Evolutionary conservation across 306 rosid genomes (phyloP), one percentile per base, ranked within the genome.

Genomic region (Dryas drummondii): DNA sequence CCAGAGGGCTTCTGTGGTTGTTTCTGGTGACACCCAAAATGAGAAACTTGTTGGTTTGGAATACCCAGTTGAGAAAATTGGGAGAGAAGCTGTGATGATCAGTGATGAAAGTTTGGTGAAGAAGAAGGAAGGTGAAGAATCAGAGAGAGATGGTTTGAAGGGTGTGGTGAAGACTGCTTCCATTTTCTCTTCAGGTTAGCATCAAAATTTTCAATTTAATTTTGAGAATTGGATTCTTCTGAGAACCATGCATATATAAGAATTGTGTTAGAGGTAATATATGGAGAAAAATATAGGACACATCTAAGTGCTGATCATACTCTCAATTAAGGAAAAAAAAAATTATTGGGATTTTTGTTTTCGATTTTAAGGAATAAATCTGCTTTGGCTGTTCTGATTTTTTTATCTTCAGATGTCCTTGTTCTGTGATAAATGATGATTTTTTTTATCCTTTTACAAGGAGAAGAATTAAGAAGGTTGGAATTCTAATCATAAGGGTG

Each of bases 1-100:
- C 74, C 98, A 83, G 83, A 91, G 78, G 58, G 88, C 96, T 75
- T 91, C 96, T 63, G 69, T 66, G 14, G 72, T 90, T 76, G 86
- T 94, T 77, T 90, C 92, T 68, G 88, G 91, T 15, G 90, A 86
- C 72, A 53, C 63, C 65, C 80, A 72, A 70, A 44, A 37, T 12
- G 70, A 41, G 53, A 78, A 76, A 44, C 62, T 16, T 56, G 76
- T 76, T 48, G 44, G 62, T 81, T 68, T 82, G 4, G 15, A 64
- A n/a, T 75, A 82, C 59, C 75, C 79, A 50, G 76, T 42, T 72
- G 81, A 71, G 67, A 75, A 75, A 73, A 26, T 76, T 44, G 77
- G n/a, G 27, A 48, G 16, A 42, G 87, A 72, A 7, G 48, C 3
- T 63, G 70, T 65, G 42, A 75, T 65, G 42, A 75, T 79, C 22